Conservation (phyloP, 2,329 filamentous ascomycete species). For the Rosellinia necatrix region DNA sequence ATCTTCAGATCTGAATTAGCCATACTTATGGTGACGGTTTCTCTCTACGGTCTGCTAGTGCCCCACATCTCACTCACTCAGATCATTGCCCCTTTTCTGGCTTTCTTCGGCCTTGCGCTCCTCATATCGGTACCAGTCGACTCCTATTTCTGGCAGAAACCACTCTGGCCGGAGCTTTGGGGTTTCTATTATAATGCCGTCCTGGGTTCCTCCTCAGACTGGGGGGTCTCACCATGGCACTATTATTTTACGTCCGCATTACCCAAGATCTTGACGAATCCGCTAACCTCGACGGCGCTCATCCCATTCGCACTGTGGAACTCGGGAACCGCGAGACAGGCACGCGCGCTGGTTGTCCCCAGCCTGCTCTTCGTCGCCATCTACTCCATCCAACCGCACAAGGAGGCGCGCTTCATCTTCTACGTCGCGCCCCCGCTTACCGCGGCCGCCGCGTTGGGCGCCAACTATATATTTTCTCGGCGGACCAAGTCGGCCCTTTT, state of each 20-base stretch:
- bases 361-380: conserved; percentile 73
- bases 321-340: conserved; percentile 49
- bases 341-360: conserved; percentile 63
- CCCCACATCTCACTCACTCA: conserved; percentile 29
- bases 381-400: conserved; percentile 91
- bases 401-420: conserved; percentile 94
- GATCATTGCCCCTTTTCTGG: conserved; percentile 68
- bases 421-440: conserved; percentile 85
- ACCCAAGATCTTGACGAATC: conserved; percentile 84
- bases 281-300: conserved; percentile 63
- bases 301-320: conserved; percentile 57
- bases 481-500: conserved; percentile 65
- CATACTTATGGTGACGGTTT: conserved; percentile 73
- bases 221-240: conserved; percentile 85
- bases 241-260: conserved; percentile 85
- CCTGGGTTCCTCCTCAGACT: conserved; percentile 78
- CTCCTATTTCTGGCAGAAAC: conserved; percentile 90
- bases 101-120: conserved; percentile 70
- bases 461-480: conserved; percentile 70
- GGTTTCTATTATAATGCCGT: conserved; percentile 93
- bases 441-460: conserved; percentile 73
- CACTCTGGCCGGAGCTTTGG: conserved; percentile 86
- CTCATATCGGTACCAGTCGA: conserved; percentile 75
- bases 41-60: conserved; percentile 63
- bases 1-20: conserved; percentile 91